Conservation (phyloP, 169 alveolate species). For the Plasmodium knowlesi region DNA sequence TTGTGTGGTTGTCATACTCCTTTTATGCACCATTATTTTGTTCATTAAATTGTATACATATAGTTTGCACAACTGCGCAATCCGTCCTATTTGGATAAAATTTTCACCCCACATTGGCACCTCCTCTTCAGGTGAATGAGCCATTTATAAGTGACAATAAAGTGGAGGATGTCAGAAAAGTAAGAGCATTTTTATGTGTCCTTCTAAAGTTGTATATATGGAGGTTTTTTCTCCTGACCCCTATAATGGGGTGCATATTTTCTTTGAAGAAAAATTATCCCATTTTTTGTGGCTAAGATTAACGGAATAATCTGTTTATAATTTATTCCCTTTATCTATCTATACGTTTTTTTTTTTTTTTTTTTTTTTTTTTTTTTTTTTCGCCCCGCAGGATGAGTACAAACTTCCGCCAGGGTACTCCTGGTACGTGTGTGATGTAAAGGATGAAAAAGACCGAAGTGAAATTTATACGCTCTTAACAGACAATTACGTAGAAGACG, state of each 20-base stretch:
- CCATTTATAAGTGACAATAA: slow-evolving; percentile 75
- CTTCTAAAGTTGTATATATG: slow-evolving; percentile 1
- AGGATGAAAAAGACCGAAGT: slow-evolving; percentile 82
- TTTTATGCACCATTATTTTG: not conserved
- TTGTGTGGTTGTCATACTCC: not conserved
- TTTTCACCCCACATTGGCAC: not conserved
- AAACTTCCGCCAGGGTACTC: slow-evolving; percentile 93
- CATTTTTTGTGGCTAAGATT: not conserved
- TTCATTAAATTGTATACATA: not conserved
- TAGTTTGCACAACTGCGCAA: not conserved
- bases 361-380: slow-evolving; percentile 49
- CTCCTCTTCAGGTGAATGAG: slow-evolving; percentile 68
- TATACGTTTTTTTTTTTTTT: too few species aligned
- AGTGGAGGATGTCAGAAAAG: slow-evolving; percentile 66
- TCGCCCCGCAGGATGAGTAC: slow-evolving; percentile 85
- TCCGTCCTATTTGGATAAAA: not conserved
- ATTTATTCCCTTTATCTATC: not conserved
- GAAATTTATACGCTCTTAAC: slow-evolving; percentile 85
- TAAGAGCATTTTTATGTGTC: not conserved
- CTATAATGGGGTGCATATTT: not conserved
- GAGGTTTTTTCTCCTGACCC: not conserved
- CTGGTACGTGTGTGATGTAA: slow-evolving; percentile 93
- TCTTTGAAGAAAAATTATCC: not conserved
- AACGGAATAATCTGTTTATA: not conserved
- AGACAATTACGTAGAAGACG: slow-evolving; percentile 98